phyloP scores from a whole-genome alignment of 2,329 filamentous ascomycete species.

The Zymoseptoria ardabiliae region DNA sequence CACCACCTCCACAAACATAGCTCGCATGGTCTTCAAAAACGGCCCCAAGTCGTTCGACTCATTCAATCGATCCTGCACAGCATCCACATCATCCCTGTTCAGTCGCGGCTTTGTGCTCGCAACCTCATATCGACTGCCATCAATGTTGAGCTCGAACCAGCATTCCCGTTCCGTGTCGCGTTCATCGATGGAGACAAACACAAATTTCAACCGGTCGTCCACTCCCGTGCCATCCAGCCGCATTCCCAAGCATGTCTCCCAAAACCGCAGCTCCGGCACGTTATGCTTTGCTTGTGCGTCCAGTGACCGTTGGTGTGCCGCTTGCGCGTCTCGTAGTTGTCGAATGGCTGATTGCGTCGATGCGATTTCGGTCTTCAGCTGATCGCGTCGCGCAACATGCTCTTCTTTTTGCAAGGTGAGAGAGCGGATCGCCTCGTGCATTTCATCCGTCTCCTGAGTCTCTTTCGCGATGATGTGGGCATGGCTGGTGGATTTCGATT shows the following conservation, averaged over 20 bases:
- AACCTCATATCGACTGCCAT: constrained; percentile 76
- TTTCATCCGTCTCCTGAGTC: constrained; percentile 61
- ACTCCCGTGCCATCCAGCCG: constrained; percentile 70
- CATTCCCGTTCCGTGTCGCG: constrained; percentile 81
- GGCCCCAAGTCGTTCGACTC: constrained; percentile 66
- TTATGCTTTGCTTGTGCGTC: constrained; percentile 84
- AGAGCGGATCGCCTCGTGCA: constrained; percentile 52
- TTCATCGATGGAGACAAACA: constrained; percentile 81
- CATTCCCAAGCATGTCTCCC: constrained; percentile 84
- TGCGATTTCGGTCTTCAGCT: constrained; percentile 50
- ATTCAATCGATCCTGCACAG: constrained; percentile 70
- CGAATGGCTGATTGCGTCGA: constrained; percentile 65
- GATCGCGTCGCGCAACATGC: constrained; percentile 48
- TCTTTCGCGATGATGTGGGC: constrained; percentile 71
- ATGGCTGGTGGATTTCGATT: constrained; percentile 62
- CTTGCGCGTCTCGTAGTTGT: constrained; percentile 61
- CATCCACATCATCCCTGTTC: constrained; percentile 68
- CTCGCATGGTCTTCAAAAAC: constrained; percentile 75
- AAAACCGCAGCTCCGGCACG: constrained; percentile 88
- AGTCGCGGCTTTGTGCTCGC: constrained; percentile 74
- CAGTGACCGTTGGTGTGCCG: constrained; percentile 63
- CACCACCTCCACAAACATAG: constrained; percentile 58
- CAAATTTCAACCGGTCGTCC: constrained; percentile 80
- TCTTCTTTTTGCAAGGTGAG: constrained; percentile 51
- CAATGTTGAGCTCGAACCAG: constrained; percentile 85